These are phyloP conservation scores for Plasmodium gallinaceum DNA, from an alignment of 169 alveolate species.

Conservation along the genomic window DNA sequence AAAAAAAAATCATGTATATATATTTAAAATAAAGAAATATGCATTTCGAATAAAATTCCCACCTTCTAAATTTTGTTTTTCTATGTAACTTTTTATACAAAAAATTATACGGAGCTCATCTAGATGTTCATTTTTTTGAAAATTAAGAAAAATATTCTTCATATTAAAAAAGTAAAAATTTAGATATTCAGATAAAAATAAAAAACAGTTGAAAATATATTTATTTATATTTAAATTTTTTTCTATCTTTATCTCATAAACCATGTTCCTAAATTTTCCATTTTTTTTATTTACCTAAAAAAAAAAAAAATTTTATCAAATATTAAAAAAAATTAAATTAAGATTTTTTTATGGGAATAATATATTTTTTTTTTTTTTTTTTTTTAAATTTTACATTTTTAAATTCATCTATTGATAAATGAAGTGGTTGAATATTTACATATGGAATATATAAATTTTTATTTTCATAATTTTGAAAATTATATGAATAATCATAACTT, in stretches of 20 bases:
- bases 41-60: background rate
- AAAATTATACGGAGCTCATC: conserved; percentile 23
- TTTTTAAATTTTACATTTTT: conserved; percentile 24
- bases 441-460: conserved; percentile 7
- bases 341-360: background rate
- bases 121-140: background rate
- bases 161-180: conserved; percentile 51
- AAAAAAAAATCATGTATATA: background rate
- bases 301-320: background rate
- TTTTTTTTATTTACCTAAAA: conserved; percentile 36
- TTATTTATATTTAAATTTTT: background rate
- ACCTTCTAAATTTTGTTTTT: conserved; percentile 8
- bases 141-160: conserved; percentile 40
- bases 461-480: background rate
- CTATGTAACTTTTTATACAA: background rate
- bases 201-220: conserved; percentile 19
- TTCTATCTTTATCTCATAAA: conserved; percentile 17
- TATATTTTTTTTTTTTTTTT: background rate
- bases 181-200: conserved; percentile 42
- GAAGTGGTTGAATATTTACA: conserved; percentile 7
- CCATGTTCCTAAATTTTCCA: background rate
- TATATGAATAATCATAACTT: conserved; percentile 4
- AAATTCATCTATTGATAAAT: conserved; percentile 41
- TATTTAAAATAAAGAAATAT: background rate
- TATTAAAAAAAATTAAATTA: background rate